Percentiles rank a stretch among this genome's conserved stretches.
Conservation (phyloP, 345 rosid species). For the Hirschfeldia incana region DNA sequence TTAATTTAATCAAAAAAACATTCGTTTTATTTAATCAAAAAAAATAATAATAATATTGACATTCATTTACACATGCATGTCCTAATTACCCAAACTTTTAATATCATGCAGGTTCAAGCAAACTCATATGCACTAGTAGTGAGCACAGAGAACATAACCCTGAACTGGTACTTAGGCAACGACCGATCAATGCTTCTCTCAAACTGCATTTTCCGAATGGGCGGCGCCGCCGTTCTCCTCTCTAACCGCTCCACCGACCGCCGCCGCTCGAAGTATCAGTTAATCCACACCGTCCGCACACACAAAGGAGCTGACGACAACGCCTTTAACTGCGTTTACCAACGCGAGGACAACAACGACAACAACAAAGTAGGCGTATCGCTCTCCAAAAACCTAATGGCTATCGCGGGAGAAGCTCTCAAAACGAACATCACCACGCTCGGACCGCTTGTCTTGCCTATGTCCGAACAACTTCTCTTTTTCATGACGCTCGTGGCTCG, state of each 20-base stretch:
- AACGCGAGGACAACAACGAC: slow-evolving; percentile 49
- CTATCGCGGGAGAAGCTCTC: slow-evolving; percentile 58
- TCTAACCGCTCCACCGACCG: slow-evolving; percentile 48
- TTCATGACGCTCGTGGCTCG: slow-evolving; percentile 45
- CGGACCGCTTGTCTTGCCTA: slow-evolving; percentile 67
- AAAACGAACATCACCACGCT: slow-evolving; percentile 64
- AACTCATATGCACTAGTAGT: slow-evolving; percentile 61
- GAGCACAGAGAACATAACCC: slow-evolving; percentile 57
- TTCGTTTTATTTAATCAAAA: too few relatives aligned
- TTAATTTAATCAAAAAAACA: too few relatives aligned
- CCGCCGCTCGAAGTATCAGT: slow-evolving; percentile 52
- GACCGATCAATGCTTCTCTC: slow-evolving; percentile 62
- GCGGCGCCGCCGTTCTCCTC: slow-evolving; percentile 62
- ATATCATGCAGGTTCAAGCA: slow-evolving; percentile 45
- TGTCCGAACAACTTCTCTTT: slow-evolving; percentile 59
- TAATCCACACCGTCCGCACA: slow-evolving; percentile 59
- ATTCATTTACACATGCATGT: not conserved
- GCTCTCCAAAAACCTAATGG: slow-evolving; percentile 63
- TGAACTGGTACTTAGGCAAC: slow-evolving; percentile 54
- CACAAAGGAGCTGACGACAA: slow-evolving; percentile 65
- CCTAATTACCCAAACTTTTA: not conserved
- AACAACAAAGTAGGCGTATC: slow-evolving; percentile 42
- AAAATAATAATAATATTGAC: too few relatives aligned
- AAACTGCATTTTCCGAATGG: slow-evolving; percentile 58
- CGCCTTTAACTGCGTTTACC: slow-evolving; percentile 50